Base-by-base conservation (phyloP, 768 basidiomycete species). In the Grammothele lineata region DNA sequence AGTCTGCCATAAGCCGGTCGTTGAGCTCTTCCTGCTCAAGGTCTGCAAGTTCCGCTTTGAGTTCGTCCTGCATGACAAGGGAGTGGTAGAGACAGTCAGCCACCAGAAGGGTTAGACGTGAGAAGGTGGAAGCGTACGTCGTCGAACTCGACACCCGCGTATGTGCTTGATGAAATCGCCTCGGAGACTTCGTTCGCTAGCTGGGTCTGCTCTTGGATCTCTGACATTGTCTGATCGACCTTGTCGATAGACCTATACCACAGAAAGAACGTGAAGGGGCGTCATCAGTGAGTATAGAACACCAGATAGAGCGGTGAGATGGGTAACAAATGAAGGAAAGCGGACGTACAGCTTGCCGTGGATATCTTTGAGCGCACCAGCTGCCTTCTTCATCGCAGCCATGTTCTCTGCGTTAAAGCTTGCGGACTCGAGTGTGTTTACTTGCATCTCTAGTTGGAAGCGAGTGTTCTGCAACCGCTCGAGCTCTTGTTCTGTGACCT, bases 341-440 rank as follows among this genome's bases (percentile, higher is more conserved):
- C 10, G 7, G 21, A 83, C 92, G 63, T 53, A 96, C 94, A 96
- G 75, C 61, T 83, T 82, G 37, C 84, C 83, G 57, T 98, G 95
- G 44, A 98, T 96, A 39, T 80, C 76, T 67, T 85, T 86, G 66
- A 98, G 78, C 22, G 87, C 96, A 51, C 85, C 83, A 0, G 92
- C 79, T 30, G 89, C 95, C 66, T 88, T 87, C 86, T 93, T 96
- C 90, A 99, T 96, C 22, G 89, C 93, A 18, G 80, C 74, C 88
- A 99, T 92, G 12, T 93, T 97, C 76, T 97, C 93, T 61, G 88
- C 85, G 65, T 99, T 98, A 67, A 98, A 77, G 71, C 97, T 98
- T 36, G 96, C 96, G 14, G 89, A 91, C 67, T 98, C 96, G 37
- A 98, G 78, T 17, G 95, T 95, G 69, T 94, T 94, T 49, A 98